Conservation (phyloP, 1,139 yeast genomes). For the Kurtzmaniella quercitrusa region DNA sequence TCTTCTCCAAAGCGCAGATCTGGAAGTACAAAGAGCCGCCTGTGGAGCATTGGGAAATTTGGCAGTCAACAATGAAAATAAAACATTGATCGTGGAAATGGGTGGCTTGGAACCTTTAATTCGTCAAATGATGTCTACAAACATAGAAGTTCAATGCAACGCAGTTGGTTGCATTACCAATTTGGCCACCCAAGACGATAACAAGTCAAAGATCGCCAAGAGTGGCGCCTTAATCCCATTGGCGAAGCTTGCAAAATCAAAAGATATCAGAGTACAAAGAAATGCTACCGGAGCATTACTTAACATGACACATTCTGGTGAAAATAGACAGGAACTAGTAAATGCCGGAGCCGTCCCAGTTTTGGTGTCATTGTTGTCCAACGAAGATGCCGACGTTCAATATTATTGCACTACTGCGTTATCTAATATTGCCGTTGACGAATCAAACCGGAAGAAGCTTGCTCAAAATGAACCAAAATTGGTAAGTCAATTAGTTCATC, state of each 20-base stretch:
- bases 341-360: slow-evolving; percentile 99
- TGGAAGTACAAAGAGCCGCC: slow-evolving; percentile 97
- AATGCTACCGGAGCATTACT: slow-evolving; percentile 97
- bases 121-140: slow-evolving; percentile 95
- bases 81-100: slow-evolving; percentile 91
- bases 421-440: slow-evolving; percentile 96
- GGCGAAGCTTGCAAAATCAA: slow-evolving; percentile 88
- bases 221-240: slow-evolving; percentile 95
- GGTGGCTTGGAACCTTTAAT: slow-evolving; percentile 96
- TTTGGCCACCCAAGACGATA: slow-evolving; percentile 97
- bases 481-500: slow-evolving; percentile 77
- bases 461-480: slow-evolving; percentile 93
- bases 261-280: slow-evolving; percentile 93
- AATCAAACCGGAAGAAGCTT: slow-evolving; percentile 78
- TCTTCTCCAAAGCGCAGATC: slow-evolving; percentile 78
- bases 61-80: slow-evolving; percentile 95
- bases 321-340: slow-evolving; percentile 92
- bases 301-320: slow-evolving; percentile 97
- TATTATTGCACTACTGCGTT: slow-evolving; percentile 97
- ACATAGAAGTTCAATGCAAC: slow-evolving; percentile 97
- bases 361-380: slow-evolving; percentile 79
- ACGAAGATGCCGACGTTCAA: slow-evolving; percentile 93
- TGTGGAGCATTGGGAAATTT: slow-evolving; percentile 97
- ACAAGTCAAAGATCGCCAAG: slow-evolving; percentile 90
- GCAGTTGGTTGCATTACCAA: slow-evolving; percentile 99